These are phyloP conservation scores for Physaria fendleri DNA, from an alignment of 345 rosid genomes.

Conservation along the genomic window DNA sequence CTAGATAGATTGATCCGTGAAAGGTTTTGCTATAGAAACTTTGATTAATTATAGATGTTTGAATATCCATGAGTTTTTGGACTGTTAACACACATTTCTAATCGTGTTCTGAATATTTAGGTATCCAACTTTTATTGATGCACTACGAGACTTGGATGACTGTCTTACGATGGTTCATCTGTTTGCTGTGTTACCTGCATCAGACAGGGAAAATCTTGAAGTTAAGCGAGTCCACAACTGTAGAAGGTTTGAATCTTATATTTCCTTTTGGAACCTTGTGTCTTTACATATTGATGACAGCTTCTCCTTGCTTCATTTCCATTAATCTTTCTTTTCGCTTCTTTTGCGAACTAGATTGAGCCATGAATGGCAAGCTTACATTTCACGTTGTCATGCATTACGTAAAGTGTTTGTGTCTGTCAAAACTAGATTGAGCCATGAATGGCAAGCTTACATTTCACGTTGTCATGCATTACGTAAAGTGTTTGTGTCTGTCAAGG, in stretches of 20 bases:
- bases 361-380: constrained; percentile 96
- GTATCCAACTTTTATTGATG: constrained; percentile 82
- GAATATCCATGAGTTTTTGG: not conserved
- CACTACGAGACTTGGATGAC: constrained; percentile 93
- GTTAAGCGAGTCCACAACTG: constrained; percentile 75
- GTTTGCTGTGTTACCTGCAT: constrained; percentile 84
- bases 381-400: constrained; percentile 70
- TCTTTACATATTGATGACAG: not conserved
- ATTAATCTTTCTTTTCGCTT: not conserved
- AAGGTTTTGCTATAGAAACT: constrained; percentile 45
- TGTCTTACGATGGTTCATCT: constrained; percentile 91
- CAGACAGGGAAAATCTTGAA: constrained; percentile 69
- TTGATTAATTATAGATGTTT: not conserved
- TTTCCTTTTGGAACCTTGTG: not conserved
- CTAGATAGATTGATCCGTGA: constrained; percentile 67
- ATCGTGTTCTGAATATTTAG: constrained; percentile 34
- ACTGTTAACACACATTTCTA: not conserved
- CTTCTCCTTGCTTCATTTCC: not conserved
- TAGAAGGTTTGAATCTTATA: constrained; percentile 47
- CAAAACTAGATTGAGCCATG: constrained; percentile 84
- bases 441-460: constrained; percentile 90
- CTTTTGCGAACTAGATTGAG: constrained; percentile 53
- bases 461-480: constrained; percentile 76
- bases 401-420: constrained; percentile 76
- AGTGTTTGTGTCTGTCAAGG: constrained; percentile 87